Evolutionary conservation across 1,139 yeast species (phyloP).

Genomic region (Eremothecium cymbalariae): DNA sequence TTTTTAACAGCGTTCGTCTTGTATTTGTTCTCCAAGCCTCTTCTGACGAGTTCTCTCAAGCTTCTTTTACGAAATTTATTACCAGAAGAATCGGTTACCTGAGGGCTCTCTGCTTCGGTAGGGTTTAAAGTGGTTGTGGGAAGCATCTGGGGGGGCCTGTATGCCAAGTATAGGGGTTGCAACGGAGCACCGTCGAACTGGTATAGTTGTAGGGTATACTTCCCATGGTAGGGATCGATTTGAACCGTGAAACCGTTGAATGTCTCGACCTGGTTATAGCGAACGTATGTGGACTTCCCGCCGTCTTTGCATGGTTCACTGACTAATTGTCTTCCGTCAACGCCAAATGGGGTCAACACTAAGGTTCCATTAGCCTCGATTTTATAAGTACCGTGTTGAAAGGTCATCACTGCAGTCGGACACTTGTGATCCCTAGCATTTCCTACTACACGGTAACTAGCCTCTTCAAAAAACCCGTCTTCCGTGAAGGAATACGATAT

Average conservation of each 20-base stretch:
- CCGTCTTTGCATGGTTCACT: conserved; percentile 71
- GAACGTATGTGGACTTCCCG: conserved; percentile 52
- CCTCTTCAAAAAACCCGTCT: conserved; percentile 88
- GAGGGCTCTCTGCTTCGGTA: conserved; percentile 42
- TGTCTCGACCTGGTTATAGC: conserved; percentile 61
- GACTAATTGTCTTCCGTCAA: conserved; percentile 88
- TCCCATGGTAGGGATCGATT: conserved; percentile 76
- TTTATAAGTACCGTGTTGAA: conserved; percentile 81
- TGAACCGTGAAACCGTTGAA: conserved; percentile 52
- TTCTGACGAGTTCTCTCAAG: conserved; percentile 45
- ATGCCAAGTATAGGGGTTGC: conserved; percentile 87
- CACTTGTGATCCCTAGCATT: conserved; percentile 73
- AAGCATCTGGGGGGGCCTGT: conserved; percentile 90
- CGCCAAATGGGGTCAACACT: conserved; percentile 61
- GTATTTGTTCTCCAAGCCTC: conserved; percentile 71
- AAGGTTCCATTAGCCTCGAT: conserved; percentile 59
- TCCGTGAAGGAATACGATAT: conserved; percentile 84
- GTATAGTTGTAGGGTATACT: conserved; percentile 63
- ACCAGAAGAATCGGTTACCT: conserved; percentile 23
- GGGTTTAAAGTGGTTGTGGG: conserved; percentile 91
- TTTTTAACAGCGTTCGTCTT: conserved; percentile 56
- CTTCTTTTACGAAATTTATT: conserved; percentile 28
- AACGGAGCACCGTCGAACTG: conserved; percentile 74
- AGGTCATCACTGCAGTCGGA: conserved; percentile 72
- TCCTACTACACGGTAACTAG: conserved; percentile 66